Evolutionary conservation across 257 asterid genomes (phyloP), one percentile per base, ranked within the genome.

Genomic region (Nicotiana benthamiana): DNA sequence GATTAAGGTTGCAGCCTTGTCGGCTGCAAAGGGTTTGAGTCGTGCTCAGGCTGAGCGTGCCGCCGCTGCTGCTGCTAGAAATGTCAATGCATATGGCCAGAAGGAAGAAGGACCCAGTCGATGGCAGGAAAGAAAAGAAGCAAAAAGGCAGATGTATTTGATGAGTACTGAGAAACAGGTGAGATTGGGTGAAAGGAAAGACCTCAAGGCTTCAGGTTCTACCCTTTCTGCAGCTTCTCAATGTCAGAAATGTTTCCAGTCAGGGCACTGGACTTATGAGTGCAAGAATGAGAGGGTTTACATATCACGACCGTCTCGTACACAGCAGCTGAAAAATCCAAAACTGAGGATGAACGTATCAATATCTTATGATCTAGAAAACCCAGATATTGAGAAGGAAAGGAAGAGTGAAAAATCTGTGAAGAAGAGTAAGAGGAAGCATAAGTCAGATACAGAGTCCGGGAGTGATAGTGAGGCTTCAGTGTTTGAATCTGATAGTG

Each of bases 51-150:
- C 98, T 1, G 99, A 95, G 83, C 92, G 98, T 12, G 99, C 99
- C 22, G 99, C 98, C 5, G 81, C 97, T 1, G 99, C 99, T 0
- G 98, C 98, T 54, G 98, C 90, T 1, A 89, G 99, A 9, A 95
- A 95, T 60, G 99, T 95, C 80, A 95, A 95, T 53, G 99, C 99
- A 0, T 95, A 95, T 54, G 99, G 99, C 77, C 99, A 95, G 88
- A 95, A 95, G 87, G 99, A 95, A 83, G 99, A 95, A 84, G 99
- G 99, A 3, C 99, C 99, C 9, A 95, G 98, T 76, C 83, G 99
- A 89, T 95, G 99, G 99, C 99, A 95, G 66, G 99, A 95, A 84
- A 89, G 99, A 84, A 93, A 95, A 87, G 99, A 95, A 87, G 99
- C 99, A 75, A 95, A 93, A 92, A 89, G 99, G 66, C 99, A 93